Evolutionary conservation across 2,329 filamentous ascomycete genomes (phyloP).

Genomic region (Madurella fahalii): DNA sequence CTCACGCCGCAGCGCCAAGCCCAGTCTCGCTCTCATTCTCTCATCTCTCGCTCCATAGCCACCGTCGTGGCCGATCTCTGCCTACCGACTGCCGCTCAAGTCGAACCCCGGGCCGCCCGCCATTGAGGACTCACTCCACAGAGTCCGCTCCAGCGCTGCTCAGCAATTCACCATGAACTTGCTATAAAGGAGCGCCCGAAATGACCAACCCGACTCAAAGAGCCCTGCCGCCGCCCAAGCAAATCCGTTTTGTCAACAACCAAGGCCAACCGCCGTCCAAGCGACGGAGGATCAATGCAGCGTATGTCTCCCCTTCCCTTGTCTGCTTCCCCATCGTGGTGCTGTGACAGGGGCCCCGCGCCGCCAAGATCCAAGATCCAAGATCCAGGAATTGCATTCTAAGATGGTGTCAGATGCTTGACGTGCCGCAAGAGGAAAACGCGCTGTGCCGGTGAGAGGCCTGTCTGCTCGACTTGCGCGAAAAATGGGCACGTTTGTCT

Average conservation of each 20-base stretch:
- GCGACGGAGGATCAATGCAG: constrained; percentile 72
- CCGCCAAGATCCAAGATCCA: neutral
- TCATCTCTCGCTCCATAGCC: neutral
- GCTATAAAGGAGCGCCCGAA: constrained; percentile 27
- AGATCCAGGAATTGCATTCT: constrained; percentile 3
- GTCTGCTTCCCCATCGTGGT: neutral
- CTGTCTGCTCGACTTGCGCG: constrained; percentile 66
- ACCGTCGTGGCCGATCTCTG: neutral
- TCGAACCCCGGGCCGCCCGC: constrained; percentile 5
- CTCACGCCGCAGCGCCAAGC: constrained; percentile 10
- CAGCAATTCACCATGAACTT: constrained; percentile 34
- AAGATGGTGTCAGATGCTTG: constrained; percentile 49
- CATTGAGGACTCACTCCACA: constrained; percentile 11
- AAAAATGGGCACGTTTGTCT: constrained; percentile 67
- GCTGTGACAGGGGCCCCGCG: neutral
- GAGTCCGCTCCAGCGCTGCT: constrained; percentile 11
- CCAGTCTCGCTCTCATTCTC: neutral
- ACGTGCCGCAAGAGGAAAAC: constrained; percentile 75
- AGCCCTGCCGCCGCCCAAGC: constrained; percentile 46
- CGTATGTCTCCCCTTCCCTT: constrained; percentile 48
- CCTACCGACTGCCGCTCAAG: constrained; percentile 13
- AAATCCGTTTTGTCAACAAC: constrained; percentile 77
- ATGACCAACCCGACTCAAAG: constrained; percentile 47
- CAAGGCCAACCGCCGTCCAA: constrained; percentile 78
- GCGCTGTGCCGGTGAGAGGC: constrained; percentile 68